Evolutionary conservation across 2,329 filamentous ascomycete genomes (phyloP).

Genomic region (Phialocephala sp.): DNA sequence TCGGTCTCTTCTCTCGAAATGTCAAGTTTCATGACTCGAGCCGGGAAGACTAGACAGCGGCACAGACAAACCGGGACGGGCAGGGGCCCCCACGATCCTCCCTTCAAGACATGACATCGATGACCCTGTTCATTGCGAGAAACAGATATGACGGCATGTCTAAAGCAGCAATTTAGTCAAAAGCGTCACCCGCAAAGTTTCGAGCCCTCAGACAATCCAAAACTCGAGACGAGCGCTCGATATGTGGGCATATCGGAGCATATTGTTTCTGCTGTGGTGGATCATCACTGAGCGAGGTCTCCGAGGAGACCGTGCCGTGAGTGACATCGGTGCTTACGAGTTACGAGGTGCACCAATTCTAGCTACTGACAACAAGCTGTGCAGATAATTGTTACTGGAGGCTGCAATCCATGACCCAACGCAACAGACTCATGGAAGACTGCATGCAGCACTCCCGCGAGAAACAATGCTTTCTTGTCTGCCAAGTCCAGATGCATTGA

Average conservation of each 20-base stretch:
- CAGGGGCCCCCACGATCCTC: conserved; percentile 16
- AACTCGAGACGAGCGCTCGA: conserved; percentile 1
- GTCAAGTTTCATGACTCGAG: conserved; percentile 34
- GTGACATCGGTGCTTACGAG: too few relatives aligned
- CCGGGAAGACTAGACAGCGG: conserved; percentile 21
- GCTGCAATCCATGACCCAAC: not conserved
- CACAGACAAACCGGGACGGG: conserved; percentile 22
- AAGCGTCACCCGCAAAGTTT: not conserved
- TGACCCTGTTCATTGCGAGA: conserved; percentile 18
- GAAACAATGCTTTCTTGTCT: not conserved
- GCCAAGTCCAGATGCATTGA: not conserved
- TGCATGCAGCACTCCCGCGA: conserved; percentile 13
- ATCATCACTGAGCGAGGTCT: too few relatives aligned
- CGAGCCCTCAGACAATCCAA: conserved; percentile 9
- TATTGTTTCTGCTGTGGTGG: not conserved
- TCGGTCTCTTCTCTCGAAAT: conserved; percentile 24
- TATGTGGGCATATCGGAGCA: not conserved
- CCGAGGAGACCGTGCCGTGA: too few relatives aligned
- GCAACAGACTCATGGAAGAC: conserved; percentile 22
- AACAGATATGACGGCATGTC: conserved; percentile 6
- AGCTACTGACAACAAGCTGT: too few relatives aligned
- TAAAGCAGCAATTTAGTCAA: conserved; percentile 4
- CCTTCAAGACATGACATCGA: not conserved
- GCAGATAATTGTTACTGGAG: too few relatives aligned
- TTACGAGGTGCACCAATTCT: too few relatives aligned